Conservation (phyloP, 805 yeast genomes). For the Ascoidea tarda region DNA sequence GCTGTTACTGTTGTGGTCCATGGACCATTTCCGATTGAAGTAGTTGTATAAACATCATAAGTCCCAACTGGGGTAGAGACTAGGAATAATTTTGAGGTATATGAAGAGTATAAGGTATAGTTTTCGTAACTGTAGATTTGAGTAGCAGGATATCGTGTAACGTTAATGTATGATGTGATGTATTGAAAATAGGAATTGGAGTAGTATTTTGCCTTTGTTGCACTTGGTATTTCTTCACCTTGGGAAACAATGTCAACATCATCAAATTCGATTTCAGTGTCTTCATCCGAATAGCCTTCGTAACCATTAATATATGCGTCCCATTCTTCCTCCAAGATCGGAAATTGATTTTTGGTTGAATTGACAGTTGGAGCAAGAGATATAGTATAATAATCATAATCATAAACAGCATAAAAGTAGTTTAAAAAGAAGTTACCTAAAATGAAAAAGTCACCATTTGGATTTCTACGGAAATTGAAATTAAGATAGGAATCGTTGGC, state of each 20-base stretch:
- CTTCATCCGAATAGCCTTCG: neutral
- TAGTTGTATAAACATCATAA: neutral
- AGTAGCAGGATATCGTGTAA: neutral
- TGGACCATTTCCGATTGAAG: neutral
- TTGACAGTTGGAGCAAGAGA: neutral
- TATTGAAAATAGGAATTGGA: neutral
- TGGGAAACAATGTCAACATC: too few species aligned
- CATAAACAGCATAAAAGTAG: neutral
- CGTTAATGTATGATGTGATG: neutral
- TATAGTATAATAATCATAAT: neutral
- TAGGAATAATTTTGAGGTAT: neutral
- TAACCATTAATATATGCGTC: neutral
- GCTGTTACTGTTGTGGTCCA: neutral
- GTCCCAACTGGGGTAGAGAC: neutral
- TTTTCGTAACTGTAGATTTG: too few species aligned
- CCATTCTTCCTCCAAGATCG: neutral
- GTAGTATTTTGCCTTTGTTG: neutral
- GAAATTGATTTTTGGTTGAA: neutral
- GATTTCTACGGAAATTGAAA: neutral
- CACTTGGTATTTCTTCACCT: neutral
- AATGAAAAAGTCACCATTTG: neutral
- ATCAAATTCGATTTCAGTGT: neutral
- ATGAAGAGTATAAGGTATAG: neutral
- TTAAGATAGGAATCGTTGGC: neutral
- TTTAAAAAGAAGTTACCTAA: neutral